Evolutionary conservation across 306 rosid species (phyloP), one percentile per base, ranked within the genome.

Genomic region (Vigna hirtella): DNA sequence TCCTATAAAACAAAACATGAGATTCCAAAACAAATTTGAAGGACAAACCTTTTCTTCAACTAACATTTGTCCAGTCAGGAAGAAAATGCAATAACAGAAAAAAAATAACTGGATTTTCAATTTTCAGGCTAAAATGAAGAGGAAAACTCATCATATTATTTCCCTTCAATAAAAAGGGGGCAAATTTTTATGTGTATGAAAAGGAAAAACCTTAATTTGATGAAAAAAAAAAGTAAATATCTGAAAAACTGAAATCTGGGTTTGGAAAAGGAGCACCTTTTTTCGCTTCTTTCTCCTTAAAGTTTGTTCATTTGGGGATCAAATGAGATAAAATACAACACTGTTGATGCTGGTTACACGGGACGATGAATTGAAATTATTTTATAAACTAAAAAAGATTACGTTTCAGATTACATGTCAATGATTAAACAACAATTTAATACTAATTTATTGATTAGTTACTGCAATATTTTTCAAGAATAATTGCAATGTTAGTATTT

Each of bases 241-340:
- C 93, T 81, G 90, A 22, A 86, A 78, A 16, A 20, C 22, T 70
- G 57, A 79, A 78, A 77, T 80, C 75, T 83, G 83, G 79, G 56
- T 7, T 42, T 66, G 15, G 40, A 10, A 58, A 73, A 72, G 38
- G 26, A 4, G 24, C 30, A 22, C 20, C 61, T 6, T 4, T 73
- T 77, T 30, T 14, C 12, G 62, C 15, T 38, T 59, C 38, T 40
- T 80, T 14, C 17, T 5, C 51, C 66, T 36, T 18, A 49, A 38
- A 72, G 13, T 43, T 79, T 71, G 65, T 43, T 28, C 45, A 77
- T 65, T 63, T 24, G 8, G 43, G 70, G 57, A 65, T 82, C 66
- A 73, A 14, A 53, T 18, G 55, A 51, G 76, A 66, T 12, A 38
- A 32, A 40, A 7, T 13, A 70, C 72, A 79, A 58, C 75, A 65